Conservation (phyloP, 768 basidiomycete genomes). For the Amanita polypyramis region DNA sequence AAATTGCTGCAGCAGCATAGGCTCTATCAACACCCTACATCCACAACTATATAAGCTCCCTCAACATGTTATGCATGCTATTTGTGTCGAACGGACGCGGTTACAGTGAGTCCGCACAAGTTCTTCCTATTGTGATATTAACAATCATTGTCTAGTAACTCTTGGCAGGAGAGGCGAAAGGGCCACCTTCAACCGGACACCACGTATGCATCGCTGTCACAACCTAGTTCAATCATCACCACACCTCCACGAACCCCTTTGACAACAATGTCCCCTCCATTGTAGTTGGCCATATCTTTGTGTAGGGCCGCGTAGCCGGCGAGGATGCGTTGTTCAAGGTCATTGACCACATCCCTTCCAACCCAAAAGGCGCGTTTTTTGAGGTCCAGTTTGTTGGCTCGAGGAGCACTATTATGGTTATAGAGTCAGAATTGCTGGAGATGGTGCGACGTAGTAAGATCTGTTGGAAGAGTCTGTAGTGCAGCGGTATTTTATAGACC, state of each 20-base stretch:
- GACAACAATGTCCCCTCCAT: conserved; percentile 1
- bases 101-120: conserved; percentile 3
- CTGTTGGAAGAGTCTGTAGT: no score
- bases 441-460: no score
- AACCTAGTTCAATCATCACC: conserved; percentile 4
- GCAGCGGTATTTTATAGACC: no score
- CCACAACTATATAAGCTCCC: conserved; percentile 1
- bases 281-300: no score
- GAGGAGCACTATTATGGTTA: no score
- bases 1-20: conserved; percentile 1
- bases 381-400: no score
- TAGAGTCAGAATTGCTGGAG: no score
- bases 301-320: no score
- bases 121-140: conserved; percentile 3
- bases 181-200: conserved; percentile 2
- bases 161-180: background rate
- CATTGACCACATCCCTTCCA: no score
- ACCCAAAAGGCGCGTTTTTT: no score
- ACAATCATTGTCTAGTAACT: background rate
- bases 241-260: conserved; percentile 4
- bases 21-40: conserved; percentile 1
- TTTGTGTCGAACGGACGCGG: conserved; percentile 2
- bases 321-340: no score
- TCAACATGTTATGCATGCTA: background rate
- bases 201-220: background rate